Evolutionary conservation across 2,329 filamentous ascomycete species (phyloP).

Genomic region (Ophiostoma sp.): DNA sequence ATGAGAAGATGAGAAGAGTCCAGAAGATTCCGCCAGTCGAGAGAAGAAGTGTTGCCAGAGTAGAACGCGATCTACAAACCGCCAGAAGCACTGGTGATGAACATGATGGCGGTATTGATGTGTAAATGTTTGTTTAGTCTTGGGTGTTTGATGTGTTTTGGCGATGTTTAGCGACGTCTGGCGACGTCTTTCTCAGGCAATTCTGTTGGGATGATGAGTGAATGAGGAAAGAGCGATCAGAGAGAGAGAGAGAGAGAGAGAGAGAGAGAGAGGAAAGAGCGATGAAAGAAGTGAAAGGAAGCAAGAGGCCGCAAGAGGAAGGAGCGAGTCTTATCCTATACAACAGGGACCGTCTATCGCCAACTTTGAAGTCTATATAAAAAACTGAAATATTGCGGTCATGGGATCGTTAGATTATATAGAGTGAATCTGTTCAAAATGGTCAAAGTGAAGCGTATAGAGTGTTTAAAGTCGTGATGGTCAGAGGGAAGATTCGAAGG

Average conservation of each 20-base stretch:
- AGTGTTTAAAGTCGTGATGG: not conserved
- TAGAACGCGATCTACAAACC: conserved; percentile 2
- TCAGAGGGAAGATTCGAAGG: not conserved
- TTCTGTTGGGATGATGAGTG: not conserved
- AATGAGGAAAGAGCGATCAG: not conserved
- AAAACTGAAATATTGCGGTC: not conserved
- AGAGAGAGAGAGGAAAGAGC: not conserved
- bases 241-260: not conserved
- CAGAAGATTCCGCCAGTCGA: not conserved
- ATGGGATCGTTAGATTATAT: not conserved
- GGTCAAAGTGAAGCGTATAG: not conserved
- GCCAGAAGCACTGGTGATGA: not conserved
- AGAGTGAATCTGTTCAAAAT: not conserved
- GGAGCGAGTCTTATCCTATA: not conserved
- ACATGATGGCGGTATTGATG: not conserved
- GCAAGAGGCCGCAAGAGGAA: not conserved
- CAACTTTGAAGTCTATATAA: not conserved
- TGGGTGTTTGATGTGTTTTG: not conserved
- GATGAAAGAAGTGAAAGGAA: not conserved
- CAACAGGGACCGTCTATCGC: not conserved
- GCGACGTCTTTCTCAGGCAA: not conserved
- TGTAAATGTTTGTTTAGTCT: not conserved
- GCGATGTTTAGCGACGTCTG: not conserved
- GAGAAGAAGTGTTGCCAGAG: not conserved
- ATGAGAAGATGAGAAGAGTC: too few relatives aligned